Evolutionary conservation across 2,329 filamentous ascomycete species (phyloP).

Genomic region (Fonsecaea erecta): DNA sequence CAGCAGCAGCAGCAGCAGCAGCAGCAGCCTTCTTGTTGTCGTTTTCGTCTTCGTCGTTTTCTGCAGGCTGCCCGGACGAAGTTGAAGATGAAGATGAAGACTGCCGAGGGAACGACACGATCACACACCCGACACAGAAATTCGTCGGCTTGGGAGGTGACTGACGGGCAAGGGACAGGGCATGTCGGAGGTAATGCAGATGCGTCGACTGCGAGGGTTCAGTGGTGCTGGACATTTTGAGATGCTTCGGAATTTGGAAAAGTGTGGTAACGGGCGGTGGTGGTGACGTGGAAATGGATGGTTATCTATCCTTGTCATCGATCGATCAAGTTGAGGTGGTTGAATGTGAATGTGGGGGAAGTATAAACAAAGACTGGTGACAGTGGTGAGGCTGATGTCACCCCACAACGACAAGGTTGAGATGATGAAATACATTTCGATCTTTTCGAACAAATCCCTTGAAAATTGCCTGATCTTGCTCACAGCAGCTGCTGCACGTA

Average conservation of each 20-base stretch:
- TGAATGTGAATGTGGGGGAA: no score
- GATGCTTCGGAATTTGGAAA: neutral
- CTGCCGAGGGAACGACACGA: slow-evolving; percentile 61
- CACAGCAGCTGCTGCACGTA: no score
- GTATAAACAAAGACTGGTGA: no score
- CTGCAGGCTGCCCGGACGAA: no score
- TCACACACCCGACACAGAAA: slow-evolving; percentile 91
- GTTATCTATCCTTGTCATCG: no score
- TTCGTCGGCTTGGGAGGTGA: slow-evolving; percentile 89
- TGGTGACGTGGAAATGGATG: no score
- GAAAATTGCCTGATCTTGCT: neutral
- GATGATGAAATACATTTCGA: neutral
- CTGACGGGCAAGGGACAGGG: slow-evolving; percentile 74
- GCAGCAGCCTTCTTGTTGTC: no score
- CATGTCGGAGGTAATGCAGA: slow-evolving; percentile 66
- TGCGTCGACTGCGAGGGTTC: slow-evolving; percentile 36
- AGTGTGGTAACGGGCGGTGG: no score
- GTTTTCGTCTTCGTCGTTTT: slow-evolving; percentile 23
- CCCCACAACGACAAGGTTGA: neutral
- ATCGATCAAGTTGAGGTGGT: neutral
- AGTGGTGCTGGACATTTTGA: neutral
- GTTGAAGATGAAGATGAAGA: no score
- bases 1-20: no score
- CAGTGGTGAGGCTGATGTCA: neutral
- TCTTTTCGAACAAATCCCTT: neutral